These are phyloP conservation scores for Cardamine occulta DNA, from an alignment of 345 rosid species.

Conservation along the genomic window DNA sequence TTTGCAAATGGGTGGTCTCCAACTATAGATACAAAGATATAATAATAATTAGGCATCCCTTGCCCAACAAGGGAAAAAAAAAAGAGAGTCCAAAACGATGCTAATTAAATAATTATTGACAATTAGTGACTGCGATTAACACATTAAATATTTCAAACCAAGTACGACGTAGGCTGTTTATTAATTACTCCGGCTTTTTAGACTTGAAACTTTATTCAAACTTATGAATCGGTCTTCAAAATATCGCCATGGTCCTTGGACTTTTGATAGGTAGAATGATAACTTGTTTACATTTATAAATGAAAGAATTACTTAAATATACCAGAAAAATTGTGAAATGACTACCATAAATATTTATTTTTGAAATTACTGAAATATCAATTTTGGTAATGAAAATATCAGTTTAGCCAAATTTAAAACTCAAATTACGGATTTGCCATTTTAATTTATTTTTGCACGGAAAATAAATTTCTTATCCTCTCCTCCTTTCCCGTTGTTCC, in stretches of 20 bases:
- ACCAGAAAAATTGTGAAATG: too few species aligned
- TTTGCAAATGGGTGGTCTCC: not conserved
- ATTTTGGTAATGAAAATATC: too few species aligned
- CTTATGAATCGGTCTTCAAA: conserved; percentile 28
- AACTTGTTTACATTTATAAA: conserved; percentile 4
- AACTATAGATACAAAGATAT: not conserved
- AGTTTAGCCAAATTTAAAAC: too few species aligned
- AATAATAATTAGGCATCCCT: conserved; percentile 8
- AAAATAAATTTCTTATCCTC: too few species aligned
- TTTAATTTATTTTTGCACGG: too few species aligned
- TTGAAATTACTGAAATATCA: too few species aligned
- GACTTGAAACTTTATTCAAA: conserved; percentile 16
- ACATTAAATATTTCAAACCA: not conserved
- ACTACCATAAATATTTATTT: too few species aligned
- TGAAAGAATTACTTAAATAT: too few species aligned
- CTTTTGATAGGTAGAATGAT: not conserved
- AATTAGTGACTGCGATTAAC: conserved; percentile 1
- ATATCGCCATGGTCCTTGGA: conserved; percentile 14
- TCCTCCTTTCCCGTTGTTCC: too few species aligned
- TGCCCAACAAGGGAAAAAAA: not conserved
- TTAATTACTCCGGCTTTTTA: not conserved
- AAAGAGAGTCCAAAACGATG: not conserved
- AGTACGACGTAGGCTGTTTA: not conserved
- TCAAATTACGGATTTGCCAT: too few species aligned
- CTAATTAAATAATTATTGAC: conserved; percentile 11